Evolutionary conservation across 352 stramenopile genomes (phyloP), one percentile per base, ranked within the genome.

Genomic region (Elongisporangium senticosum): DNA sequence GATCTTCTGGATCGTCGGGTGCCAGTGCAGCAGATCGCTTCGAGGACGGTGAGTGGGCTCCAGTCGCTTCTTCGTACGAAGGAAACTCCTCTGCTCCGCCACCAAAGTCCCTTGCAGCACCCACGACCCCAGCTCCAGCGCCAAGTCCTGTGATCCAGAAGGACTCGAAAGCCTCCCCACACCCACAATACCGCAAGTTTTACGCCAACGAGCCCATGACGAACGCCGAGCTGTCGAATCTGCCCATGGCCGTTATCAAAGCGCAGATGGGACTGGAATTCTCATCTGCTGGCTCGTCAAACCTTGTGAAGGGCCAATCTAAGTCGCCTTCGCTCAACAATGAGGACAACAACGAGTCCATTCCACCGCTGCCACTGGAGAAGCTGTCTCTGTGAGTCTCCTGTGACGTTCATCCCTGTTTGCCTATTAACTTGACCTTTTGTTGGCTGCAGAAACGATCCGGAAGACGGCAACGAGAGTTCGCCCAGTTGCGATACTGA

Each of bases 251-350:
- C 6, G 57, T 87, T 11, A 87, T 91, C 62, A 87, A 86, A 22
- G 82, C 82, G 13, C 82, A 91, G 37, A 78, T 91, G 14, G 82
- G 77, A 15, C 71, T 89, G 19, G 79, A 91, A 21, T 68, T 89
- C 33, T 64, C 56, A 14, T 19, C 48, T 6, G 48, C 48, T 22
- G 17, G 33, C 3, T 50, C 43, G 0, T 22, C 40, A 43, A 43
- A 10, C 11, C 33, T 10, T 10, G 2, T 43, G 11, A 43, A 43
- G 33, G 11, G 33, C 11, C 33, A 43, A 43, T 43, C 17, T 3
- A 43, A 17, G 33, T 2, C 33, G 0, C 11, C 33, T 43, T 43
- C 33, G 2, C 33, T 43, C 11, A 43, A 56, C 5, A 28, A 50
- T 4, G 56, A 62, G 11, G 71, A 78, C 37, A 79, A 83, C 39